These are phyloP conservation scores for Holtermannia corniformis DNA, from an alignment of 768 basidiomycete species.

Conservation along the genomic window DNA sequence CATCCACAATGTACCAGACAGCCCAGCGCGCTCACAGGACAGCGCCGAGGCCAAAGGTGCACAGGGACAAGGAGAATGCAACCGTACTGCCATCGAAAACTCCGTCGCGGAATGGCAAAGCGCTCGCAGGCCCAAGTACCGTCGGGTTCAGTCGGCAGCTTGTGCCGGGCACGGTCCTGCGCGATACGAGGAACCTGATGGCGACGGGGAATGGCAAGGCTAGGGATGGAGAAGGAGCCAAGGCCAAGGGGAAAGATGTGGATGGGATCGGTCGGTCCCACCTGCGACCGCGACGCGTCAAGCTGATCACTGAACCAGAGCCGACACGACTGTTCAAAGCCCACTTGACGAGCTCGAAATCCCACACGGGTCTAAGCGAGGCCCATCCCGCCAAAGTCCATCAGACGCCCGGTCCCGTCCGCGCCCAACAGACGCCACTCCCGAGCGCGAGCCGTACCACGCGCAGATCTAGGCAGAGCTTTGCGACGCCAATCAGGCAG, in stretches of 20 bases:
- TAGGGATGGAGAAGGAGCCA: conserved; percentile 5
- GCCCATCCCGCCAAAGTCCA: not conserved
- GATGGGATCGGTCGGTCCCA: conserved; percentile 29
- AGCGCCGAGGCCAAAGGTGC: conserved; percentile 14
- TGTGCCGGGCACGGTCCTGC: conserved; percentile 22
- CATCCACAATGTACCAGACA: conserved; percentile 20
- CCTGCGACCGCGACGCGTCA: not conserved
- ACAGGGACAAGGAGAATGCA: conserved; percentile 30
- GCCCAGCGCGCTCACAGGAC: conserved; percentile 16
- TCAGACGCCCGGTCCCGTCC: not conserved
- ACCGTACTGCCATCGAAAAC: conserved; percentile 25
- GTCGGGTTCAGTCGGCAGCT: conserved; percentile 12
- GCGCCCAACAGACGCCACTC: conserved; percentile 16
- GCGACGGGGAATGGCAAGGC: not conserved
- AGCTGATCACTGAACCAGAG: conserved; percentile 10
- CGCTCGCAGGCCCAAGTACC: conserved; percentile 2
- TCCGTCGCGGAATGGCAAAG: conserved; percentile 17
- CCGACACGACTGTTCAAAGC: conserved; percentile 30
- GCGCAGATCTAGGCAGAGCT: conserved; percentile 21
- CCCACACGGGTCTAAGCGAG: conserved; percentile 16
- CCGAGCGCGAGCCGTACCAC: conserved; percentile 23
- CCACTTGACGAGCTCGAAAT: conserved; percentile 25
- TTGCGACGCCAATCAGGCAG: conserved; percentile 15
- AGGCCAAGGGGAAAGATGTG: conserved; percentile 25
- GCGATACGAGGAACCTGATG: conserved; percentile 21